A percentile compares a stretch with the other conserved stretches of the same genome.
Evolutionary conservation across 2,329 filamentous ascomycete genomes (phyloP).

Genomic region (Aspergillus alliaceus): DNA sequence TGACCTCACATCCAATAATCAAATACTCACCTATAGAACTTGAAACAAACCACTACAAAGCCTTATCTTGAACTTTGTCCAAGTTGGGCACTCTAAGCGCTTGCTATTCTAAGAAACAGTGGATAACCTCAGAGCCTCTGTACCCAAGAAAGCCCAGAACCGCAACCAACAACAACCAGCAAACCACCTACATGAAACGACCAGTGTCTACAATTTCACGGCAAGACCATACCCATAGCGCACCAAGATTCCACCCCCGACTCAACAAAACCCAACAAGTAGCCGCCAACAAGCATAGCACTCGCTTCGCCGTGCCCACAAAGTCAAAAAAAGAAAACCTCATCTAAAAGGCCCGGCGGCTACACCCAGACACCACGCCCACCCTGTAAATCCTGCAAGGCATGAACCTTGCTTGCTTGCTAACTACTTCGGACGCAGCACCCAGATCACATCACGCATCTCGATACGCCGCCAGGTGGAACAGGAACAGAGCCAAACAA

Average conservation of each 20-base stretch:
- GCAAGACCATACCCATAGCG: not conserved
- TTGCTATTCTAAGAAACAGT: slow-evolving; percentile 7
- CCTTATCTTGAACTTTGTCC: not conserved
- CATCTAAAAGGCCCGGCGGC: not conserved
- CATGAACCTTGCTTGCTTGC: not conserved
- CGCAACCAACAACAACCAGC: not conserved
- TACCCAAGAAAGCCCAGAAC: not conserved
- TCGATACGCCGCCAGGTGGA: not conserved
- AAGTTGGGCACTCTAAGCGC: not conserved
- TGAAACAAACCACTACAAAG: slow-evolving; percentile 2
- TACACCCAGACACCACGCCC: not conserved
- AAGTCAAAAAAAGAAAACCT: not conserved
- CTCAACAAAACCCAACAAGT: too few species aligned
- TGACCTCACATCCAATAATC: not conserved
- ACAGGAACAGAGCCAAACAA: not conserved
- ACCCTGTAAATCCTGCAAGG: not conserved
- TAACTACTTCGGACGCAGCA: not conserved
- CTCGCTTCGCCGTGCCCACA: not conserved
- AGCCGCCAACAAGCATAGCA: not conserved
- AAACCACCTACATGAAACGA: not conserved
- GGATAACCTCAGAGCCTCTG: not conserved
- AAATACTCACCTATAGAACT: not conserved
- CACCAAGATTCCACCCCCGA: too few species aligned
- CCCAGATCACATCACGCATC: too few species aligned
- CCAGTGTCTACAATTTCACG: not conserved